Conservation (phyloP, 1,284 basidiomycete species). For the Gymnopus androsaceus region DNA sequence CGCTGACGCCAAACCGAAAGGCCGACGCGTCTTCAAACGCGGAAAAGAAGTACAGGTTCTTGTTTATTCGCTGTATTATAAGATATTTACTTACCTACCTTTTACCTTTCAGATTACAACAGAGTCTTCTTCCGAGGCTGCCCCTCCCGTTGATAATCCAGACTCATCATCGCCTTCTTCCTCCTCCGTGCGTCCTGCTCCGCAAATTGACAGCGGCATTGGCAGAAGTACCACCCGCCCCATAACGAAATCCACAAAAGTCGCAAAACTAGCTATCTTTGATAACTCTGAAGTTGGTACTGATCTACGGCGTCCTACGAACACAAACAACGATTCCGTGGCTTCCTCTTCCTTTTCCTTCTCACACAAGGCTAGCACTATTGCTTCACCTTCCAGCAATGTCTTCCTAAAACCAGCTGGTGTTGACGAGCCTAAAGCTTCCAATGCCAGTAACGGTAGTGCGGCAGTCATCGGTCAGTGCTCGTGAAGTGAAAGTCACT, state of each 20-base stretch:
- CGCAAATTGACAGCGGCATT: background rate
- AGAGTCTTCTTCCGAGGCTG: background rate
- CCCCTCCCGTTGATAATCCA: background rate
- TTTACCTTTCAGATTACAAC: background rate
- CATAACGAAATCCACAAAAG: slow-evolving; percentile 32
- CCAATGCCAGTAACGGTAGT: background rate
- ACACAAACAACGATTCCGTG: background rate
- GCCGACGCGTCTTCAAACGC: slow-evolving; percentile 44
- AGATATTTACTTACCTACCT: background rate
- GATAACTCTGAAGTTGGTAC: slow-evolving; percentile 49
- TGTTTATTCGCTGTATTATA: slow-evolving; percentile 6
- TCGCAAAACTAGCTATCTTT: slow-evolving; percentile 52
- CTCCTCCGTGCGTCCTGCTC: background rate
- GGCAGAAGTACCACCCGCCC: slow-evolving; percentile 19
- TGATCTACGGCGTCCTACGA: slow-evolving; percentile 36
- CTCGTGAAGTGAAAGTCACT: slow-evolving; percentile 26
- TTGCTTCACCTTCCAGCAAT: slow-evolving; percentile 14
- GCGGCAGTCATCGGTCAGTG: slow-evolving; percentile 20
- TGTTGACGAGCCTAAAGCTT: slow-evolving; percentile 47
- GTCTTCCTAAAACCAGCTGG: slow-evolving; percentile 58
- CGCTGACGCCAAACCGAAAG: slow-evolving; percentile 30
- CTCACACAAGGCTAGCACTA: too few species aligned
- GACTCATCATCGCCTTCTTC: background rate
- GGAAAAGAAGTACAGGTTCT: slow-evolving; percentile 43
- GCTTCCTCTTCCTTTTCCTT: slow-evolving; percentile 11